These are phyloP conservation scores for Melaleuca quinquenervia DNA, from an alignment of 345 rosid species.

Conservation along the genomic window DNA sequence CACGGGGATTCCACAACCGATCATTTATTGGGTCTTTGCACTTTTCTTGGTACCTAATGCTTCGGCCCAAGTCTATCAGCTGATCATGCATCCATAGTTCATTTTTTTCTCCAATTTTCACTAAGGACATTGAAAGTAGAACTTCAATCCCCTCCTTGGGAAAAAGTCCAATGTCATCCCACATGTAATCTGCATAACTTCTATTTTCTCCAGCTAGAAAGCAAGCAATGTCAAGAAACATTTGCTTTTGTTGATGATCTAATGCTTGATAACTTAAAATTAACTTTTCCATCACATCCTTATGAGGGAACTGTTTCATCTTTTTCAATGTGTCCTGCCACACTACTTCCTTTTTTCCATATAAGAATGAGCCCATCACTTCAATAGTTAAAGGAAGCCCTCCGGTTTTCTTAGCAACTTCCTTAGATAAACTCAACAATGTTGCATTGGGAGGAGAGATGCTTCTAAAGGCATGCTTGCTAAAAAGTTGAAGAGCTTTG, in stretches of 20 bases:
- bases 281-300: background rate
- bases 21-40: background rate
- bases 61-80: background rate
- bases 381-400: background rate
- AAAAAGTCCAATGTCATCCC: background rate
- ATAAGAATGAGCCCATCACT: background rate
- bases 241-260: background rate
- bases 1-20: background rate
- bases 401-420: background rate
- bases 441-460: background rate
- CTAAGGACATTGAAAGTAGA: background rate
- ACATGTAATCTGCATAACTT: background rate
- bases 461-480: background rate
- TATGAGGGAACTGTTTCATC: background rate
- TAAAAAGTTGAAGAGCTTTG: background rate
- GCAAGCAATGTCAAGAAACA: slow-evolving; percentile 2
- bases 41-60: background rate
- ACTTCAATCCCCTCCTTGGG: background rate
- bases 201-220: background rate
- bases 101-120: background rate
- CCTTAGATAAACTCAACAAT: background rate
- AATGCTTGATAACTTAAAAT: background rate
- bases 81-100: slow-evolving; percentile 1
- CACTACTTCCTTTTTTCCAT: background rate
- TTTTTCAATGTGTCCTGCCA: background rate